Evolutionary conservation across 768 basidiomycete species (phyloP), one percentile per base, ranked within the genome.

Genomic region (Trametes cinnabarina): DNA sequence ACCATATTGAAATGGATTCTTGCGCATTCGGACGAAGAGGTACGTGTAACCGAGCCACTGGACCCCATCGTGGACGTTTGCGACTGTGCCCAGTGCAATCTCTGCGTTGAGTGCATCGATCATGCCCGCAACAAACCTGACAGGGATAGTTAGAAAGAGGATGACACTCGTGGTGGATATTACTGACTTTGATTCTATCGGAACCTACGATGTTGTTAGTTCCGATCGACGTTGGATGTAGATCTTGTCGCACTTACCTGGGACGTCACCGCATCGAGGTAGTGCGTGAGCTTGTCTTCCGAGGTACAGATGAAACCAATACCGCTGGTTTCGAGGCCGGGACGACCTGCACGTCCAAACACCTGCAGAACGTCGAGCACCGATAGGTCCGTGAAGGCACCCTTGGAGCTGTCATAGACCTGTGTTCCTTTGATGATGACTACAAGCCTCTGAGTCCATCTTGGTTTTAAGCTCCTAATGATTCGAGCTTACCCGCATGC

Each of bases 341-440:
- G 90, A 35, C 91, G 82, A 35, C 93, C 97, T 52, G 97, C 97
- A 72, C 97, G 86, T 63, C 97, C 97, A 66, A 99, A 98, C 20
- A 99, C 92, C 77, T 99, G 95, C 3, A 99, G 75, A 3, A 99
- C 97, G 71, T 99, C 97, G 47, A 99, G 78, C 12, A 98, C 86
- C 2, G 95, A 91, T 19, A 99, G 79, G 69, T 99, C 94, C 40
- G 91, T 86, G 66, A 98, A 97, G 22, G 87, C 78, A 62, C 97
- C 95, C 68, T 88, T 90, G 4, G 85, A 79, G 57, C 90, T 91
- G 68, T 99, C 92, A 69, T 98, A 99, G 1, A 99, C 80, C 66
- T 98, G 92, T 1, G 97, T 99, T 9, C 97, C 97, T 73, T 99
- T 99, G 76, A 97, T 98, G 62, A 97, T 74, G 52, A 97, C 95